Percentiles rank a stretch among this genome's conserved stretches.
These are phyloP conservation scores for Nigrograna mackinnonii DNA, from an alignment of 2,329 filamentous ascomycete genomes.

Conservation along the genomic window DNA sequence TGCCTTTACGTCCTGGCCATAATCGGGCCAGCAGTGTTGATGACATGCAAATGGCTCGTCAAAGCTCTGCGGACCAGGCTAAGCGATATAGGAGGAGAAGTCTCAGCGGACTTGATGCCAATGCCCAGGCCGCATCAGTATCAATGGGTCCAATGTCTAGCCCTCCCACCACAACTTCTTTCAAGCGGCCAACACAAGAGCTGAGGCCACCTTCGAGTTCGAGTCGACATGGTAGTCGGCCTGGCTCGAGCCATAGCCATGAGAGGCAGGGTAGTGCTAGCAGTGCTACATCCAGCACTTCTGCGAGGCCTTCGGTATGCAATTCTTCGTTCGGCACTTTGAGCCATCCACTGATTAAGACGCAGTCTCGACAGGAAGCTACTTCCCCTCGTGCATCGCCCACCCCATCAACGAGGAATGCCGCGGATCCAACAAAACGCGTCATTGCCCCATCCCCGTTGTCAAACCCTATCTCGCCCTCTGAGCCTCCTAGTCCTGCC, in stretches of 20 bases:
- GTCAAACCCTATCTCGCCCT: conserved; percentile 46
- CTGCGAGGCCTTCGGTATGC: conserved; percentile 39
- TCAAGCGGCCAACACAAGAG: conserved; percentile 22
- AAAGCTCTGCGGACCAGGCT: conserved; percentile 64
- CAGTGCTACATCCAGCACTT: conserved; percentile 37
- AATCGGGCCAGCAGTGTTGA: conserved; percentile 67
- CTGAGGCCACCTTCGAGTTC: conserved; percentile 31
- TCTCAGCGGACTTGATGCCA: conserved; percentile 66
- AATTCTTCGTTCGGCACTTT: background rate
- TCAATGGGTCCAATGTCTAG: conserved; percentile 13
- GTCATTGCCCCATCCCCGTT: conserved; percentile 50
- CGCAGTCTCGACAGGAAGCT: conserved; percentile 29
- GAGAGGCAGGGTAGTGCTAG: conserved; percentile 42
- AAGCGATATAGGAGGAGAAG: conserved; percentile 83
- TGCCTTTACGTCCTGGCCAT: conserved; percentile 48
- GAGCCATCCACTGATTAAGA: too few species aligned
- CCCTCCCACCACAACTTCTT: conserved; percentile 12
- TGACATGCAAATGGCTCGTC: conserved; percentile 67
- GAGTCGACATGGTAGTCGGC: conserved; percentile 30
- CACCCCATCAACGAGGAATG: conserved; percentile 22
- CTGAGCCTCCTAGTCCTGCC: conserved; percentile 28
- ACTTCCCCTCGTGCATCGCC: conserved; percentile 12
- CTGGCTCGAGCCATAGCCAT: conserved; percentile 37
- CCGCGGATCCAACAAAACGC: conserved; percentile 45
- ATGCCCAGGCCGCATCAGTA: conserved; percentile 21